A percentile compares a stretch with the other conserved stretches of the same genome.
phyloP scores from a whole-genome alignment of 805 yeast species.

The Myxozyma melibiosi region DNA sequence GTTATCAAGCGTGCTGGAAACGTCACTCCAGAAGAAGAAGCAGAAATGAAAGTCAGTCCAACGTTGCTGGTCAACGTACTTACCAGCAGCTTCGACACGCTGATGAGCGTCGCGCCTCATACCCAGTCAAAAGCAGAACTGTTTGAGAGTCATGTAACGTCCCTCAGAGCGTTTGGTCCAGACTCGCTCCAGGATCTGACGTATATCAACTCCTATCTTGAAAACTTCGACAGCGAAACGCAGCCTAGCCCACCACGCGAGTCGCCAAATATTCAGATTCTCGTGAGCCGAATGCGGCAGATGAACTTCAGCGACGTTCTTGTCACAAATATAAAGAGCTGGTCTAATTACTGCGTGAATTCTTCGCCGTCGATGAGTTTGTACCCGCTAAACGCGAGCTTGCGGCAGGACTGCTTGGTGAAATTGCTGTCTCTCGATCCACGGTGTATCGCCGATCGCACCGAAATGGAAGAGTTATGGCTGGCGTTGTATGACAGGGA shows the following conservation, averaged over 20 bases:
- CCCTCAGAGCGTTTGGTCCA: slow-evolving; percentile 13
- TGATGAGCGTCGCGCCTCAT: slow-evolving; percentile 5
- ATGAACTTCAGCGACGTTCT: not conserved
- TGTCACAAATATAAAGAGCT: slow-evolving; percentile 8
- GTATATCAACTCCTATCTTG: slow-evolving; percentile 10
- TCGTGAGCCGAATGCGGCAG: not conserved
- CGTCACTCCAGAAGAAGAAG: slow-evolving; percentile 16
- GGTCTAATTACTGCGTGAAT: slow-evolving; percentile 1
- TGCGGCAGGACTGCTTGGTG: slow-evolving; percentile 21
- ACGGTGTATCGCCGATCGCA: not conserved
- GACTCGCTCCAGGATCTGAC: slow-evolving; percentile 17
- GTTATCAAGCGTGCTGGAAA: slow-evolving; percentile 15
- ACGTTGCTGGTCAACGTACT: not conserved
- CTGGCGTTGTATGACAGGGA: slow-evolving; percentile 1
- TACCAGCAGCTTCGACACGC: slow-evolving; percentile 1
- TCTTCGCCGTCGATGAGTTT: slow-evolving; percentile 3
- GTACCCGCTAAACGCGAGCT: slow-evolving; percentile 9
- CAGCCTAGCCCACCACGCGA: not conserved
- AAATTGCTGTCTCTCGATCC: slow-evolving; percentile 4
- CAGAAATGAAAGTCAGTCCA: slow-evolving; percentile 7
- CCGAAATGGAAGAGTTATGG: slow-evolving; percentile 12
- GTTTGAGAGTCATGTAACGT: slow-evolving; percentile 10
- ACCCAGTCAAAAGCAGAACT: not conserved
- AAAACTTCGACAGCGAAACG: not conserved
- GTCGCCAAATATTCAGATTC: not conserved